Percentiles rank a stretch among this genome's conserved stretches.
phyloP scores from a whole-genome alignment of 1,284 basidiomycete species.

The Testicularia cyperi region DNA sequence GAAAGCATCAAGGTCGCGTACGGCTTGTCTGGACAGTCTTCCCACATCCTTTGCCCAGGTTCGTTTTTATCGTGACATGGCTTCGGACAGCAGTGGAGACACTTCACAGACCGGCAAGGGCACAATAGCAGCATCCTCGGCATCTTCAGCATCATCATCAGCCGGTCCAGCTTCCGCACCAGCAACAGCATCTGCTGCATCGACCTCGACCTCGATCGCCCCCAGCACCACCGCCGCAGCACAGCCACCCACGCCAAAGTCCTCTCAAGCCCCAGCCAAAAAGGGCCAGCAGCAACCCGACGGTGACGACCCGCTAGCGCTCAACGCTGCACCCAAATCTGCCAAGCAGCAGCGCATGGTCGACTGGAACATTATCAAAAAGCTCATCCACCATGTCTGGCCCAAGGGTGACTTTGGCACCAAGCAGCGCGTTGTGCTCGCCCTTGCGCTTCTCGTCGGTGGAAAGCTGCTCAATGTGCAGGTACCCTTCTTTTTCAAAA shows the following conservation, averaged over 20 bases:
- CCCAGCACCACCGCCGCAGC: slow-evolving; percentile 3
- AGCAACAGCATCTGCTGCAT: too few species aligned
- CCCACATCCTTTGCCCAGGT: background rate
- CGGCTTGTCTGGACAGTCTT: too few species aligned
- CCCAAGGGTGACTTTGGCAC: slow-evolving; percentile 64
- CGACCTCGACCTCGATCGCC: too few species aligned
- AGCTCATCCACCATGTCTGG: slow-evolving; percentile 67
- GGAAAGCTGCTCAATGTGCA: slow-evolving; percentile 96
- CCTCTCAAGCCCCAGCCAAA: background rate
- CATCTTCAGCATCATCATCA: background rate
- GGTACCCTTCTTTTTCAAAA: slow-evolving; percentile 93
- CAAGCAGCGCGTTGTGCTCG: slow-evolving; percentile 75
- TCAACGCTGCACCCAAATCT: slow-evolving; percentile 34
- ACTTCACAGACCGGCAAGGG: too few species aligned
- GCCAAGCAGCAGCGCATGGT: slow-evolving; percentile 52
- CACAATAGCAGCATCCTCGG: background rate
- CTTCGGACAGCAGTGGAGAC: background rate
- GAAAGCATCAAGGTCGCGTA: too few species aligned
- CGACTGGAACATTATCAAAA: slow-evolving; percentile 66
- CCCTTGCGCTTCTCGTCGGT: slow-evolving; percentile 76
- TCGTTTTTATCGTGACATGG: background rate
- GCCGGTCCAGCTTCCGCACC: background rate
- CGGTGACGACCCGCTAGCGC: slow-evolving; percentile 45
- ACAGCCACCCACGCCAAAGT: background rate
- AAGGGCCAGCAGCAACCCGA: slow-evolving; percentile 17